Evolutionary conservation across 108 stramenopile species (phyloP), one percentile per base, ranked within the genome.

Genomic region (Skeletonema marinoi): DNA sequence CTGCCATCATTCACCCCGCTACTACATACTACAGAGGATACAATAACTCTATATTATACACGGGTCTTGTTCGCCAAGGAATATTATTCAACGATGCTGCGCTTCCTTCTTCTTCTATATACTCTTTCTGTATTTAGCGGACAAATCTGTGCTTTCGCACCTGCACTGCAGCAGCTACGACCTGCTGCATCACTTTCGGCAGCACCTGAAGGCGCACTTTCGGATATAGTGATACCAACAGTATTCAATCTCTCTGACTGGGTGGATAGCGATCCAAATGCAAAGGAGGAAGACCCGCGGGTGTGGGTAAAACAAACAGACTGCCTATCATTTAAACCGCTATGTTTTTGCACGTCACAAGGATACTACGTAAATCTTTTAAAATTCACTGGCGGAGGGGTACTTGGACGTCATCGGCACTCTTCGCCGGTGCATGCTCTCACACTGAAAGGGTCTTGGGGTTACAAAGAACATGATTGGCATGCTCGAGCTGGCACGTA

Each of bases 281-380:
- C 78, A 31, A 66, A 77, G 42, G 80, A 79, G 7, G 87, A 89
- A 48, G 89, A 89, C 66, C 68, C 70, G 4, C 71, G 83, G 35
- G 59, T 93, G 9, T 93, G 92, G 92, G 92, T 93, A 10, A 89
- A 89, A 12, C 92, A 93, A 76, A 89, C 92, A 30, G 83, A 89
- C 12, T 73, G 83, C 21, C 86, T 93, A 9, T 89, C 89, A 35
- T 93, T 93, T 59, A 87, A 89, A 29, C 92, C 92, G 7, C 64
- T 93, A 0, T 93, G 92, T 71, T 88, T 93, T 44, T 93, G 90
- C 68, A 81, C 75, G 17, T 85, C 85, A 10, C 77, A 86, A 50
- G 92, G 92, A 32, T 93, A 93, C 66, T 93, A 93, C 70, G 92
- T 93, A 39, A 93, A 93, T 51, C 67, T 93, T 13, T 66, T 93